These are phyloP conservation scores for Fragilariopsis cylindrus DNA, from an alignment of 108 stramenopile species.

Conservation along the genomic window DNA sequence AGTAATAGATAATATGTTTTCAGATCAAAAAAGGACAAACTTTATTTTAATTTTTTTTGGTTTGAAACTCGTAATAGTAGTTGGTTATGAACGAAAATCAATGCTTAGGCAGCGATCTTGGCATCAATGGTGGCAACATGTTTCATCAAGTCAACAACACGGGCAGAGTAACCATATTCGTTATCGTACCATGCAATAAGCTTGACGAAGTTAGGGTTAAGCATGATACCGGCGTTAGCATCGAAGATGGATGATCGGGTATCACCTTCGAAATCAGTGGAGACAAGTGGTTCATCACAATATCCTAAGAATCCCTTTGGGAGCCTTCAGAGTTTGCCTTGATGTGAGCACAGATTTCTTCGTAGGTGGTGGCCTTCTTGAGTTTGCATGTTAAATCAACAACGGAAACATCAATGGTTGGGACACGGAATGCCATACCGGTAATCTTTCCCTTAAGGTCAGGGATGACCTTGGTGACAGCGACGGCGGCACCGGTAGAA, in stretches of 20 bases:
- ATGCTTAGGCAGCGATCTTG: slow-evolving; percentile 73
- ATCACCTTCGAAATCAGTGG: slow-evolving; percentile 96
- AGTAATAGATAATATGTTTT: no score
- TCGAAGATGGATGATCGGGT: slow-evolving; percentile 98
- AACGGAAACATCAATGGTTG: slow-evolving; percentile 98
- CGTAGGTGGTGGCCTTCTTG: slow-evolving; percentile 92
- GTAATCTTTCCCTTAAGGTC: slow-evolving; percentile 97
- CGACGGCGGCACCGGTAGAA: slow-evolving; percentile 99
- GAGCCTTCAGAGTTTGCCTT: slow-evolving; percentile 89
- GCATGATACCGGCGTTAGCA: slow-evolving; percentile 97
- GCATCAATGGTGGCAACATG: slow-evolving; percentile 91
- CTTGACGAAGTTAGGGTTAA: slow-evolving; percentile 96
- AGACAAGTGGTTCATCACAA: slow-evolving; percentile 97
- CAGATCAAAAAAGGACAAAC: no score
- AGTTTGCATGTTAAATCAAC: slow-evolving; percentile 95
- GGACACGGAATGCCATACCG: slow-evolving; percentile 99
- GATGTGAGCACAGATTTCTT: slow-evolving; percentile 96
- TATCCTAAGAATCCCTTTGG: slow-evolving; percentile 99
- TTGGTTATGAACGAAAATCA: no score
- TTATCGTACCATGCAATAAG: slow-evolving; percentile 97
- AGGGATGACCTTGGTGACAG: slow-evolving; percentile 99
- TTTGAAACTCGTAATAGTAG: no score
- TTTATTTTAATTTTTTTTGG: no score
- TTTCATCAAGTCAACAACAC: slow-evolving; percentile 96
- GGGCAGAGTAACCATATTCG: slow-evolving; percentile 95